Evolutionary conservation across 202 grass and related monocot genomes (phyloP), one percentile per base, ranked within the genome.

Genomic region (Saccharum hybrid): DNA sequence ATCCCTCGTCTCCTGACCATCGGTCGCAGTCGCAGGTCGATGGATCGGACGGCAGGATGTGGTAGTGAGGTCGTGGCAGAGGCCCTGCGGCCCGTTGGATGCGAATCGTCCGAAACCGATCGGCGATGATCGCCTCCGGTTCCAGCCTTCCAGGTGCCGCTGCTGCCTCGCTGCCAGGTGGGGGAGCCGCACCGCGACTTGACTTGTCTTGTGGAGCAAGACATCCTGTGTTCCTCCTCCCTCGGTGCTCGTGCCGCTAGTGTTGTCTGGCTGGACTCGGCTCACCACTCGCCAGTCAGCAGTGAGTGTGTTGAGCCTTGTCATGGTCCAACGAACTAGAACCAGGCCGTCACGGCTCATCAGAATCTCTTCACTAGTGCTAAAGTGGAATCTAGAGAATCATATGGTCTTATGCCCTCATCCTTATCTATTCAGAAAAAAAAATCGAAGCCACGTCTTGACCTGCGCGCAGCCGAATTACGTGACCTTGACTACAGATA

Each of bases 181-280:
- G 46, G 70, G 18, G 5, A 9, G 7, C 8, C 7, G 15, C 7
- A 4, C 14, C 0, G 71, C 3, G 43, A 10, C 45, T 52, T 51
- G 71, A 54, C 28, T 74, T 52, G 8, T n/a, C 71, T 52, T 74
- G 71, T 3, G 15, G 71, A 54, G 15, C 71, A 74, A 74, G 70
- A 0, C 43, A 51, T 30, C 2, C 1, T 11, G 13, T 18, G n/a
- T 0, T 8, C 33, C 5, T 0, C 15, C 38, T 5, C 21, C 11
- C 68, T 15, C n/a, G 40, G 38, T n/a, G 34, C 65, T 22, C 36
- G 66, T 70, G 67, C 39, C 13, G 65, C 34, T 19, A 63, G 26
- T 63, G 26, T 12, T 28, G 59, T 63, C 23, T 63, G 57, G 51
- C 12, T 65, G 34, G 37, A 42, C 37, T 23, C 9, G 19, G 37